phyloP scores from a whole-genome alignment of 768 basidiomycete species.

The Russula ochroleuca region DNA sequence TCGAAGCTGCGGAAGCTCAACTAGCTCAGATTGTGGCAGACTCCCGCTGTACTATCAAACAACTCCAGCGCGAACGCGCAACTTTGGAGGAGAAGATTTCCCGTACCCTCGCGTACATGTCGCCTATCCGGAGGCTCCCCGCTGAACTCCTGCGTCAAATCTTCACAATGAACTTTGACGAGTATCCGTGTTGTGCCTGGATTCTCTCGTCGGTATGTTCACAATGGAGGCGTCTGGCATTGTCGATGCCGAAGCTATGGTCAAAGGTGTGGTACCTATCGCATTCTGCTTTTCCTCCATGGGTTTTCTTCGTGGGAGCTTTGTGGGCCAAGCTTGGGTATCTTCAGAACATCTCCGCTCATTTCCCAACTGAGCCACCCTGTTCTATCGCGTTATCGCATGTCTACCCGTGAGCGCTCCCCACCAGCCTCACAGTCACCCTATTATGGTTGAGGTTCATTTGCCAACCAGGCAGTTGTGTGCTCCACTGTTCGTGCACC shows the following conservation, averaged over 20 bases:
- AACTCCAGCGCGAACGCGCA: constrained; percentile 48
- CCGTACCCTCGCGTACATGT: constrained; percentile 58
- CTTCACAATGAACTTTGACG: constrained; percentile 65
- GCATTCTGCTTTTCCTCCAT: constrained; percentile 31
- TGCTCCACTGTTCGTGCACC: constrained; percentile 15
- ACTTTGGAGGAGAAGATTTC: constrained; percentile 46
- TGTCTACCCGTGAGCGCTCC: constrained; percentile 4
- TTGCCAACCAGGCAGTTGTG: constrained; percentile 12
- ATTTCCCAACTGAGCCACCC: constrained; percentile 13
- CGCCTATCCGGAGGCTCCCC: constrained; percentile 68
- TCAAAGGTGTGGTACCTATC: constrained; percentile 52
- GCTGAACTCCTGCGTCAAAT: constrained; percentile 69
- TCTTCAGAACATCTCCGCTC: constrained; percentile 20
- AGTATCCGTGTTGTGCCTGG: constrained; percentile 73
- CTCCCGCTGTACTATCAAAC: constrained; percentile 49
- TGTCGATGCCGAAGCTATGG: constrained; percentile 69
- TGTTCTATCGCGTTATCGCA: constrained; percentile 23
- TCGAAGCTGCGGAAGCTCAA: constrained; percentile 49
- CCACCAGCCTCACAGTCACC: constrained; percentile 7
- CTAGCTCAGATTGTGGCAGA: constrained; percentile 58
- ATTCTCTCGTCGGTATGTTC: constrained; percentile 64
- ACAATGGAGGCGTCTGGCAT: constrained; percentile 59
- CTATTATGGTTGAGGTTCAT: constrained; percentile 4
- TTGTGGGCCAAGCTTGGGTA: constrained; percentile 14
- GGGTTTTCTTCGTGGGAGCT: constrained; percentile 17